A percentile compares a stretch with the other conserved stretches of the same genome.
phyloP scores from a whole-genome alignment of 176 grass and related monocot species.

The Cenchrus purpureus region DNA sequence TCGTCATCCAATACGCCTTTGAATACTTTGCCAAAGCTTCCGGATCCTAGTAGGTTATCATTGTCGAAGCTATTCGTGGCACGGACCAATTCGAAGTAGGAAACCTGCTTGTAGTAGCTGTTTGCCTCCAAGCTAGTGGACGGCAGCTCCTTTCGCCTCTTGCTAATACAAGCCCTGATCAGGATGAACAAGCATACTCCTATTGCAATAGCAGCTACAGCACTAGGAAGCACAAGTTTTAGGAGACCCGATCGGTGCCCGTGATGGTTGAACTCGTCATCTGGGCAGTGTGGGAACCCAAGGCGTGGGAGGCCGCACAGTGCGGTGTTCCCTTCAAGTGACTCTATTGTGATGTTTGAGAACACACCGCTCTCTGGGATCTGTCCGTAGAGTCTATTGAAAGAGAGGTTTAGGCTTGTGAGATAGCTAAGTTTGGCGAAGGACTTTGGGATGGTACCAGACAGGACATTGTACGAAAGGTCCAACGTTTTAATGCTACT shows the following conservation, averaged over 20 bases:
- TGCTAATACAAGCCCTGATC: neutral
- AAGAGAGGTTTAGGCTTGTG: constrained; percentile 46
- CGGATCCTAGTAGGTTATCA: constrained; percentile 42
- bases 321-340: constrained; percentile 30
- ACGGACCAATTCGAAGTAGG: constrained; percentile 40
- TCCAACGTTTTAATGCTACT: constrained; percentile 29
- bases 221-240: constrained; percentile 24
- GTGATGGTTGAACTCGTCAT: neutral
- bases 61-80: constrained; percentile 40
- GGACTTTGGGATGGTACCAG: constrained; percentile 40
- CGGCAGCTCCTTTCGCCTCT: constrained; percentile 4
- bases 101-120: constrained; percentile 6
- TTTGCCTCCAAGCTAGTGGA: neutral
- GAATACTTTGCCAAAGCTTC: constrained; percentile 57
- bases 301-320: constrained; percentile 27
- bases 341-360: constrained; percentile 37
- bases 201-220: neutral
- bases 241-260: neutral
- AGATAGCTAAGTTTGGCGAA: constrained; percentile 7
- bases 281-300: constrained; percentile 27
- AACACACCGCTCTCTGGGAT: constrained; percentile 36
- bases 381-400: constrained; percentile 33
- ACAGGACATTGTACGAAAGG: constrained; percentile 35
- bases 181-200: constrained; percentile 17
- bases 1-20: constrained; percentile 36